Percentiles rank a stretch among this genome's conserved stretches.
Evolutionary conservation across 805 yeast genomes (phyloP).

Genomic region (Starmerella vaccinii): DNA sequence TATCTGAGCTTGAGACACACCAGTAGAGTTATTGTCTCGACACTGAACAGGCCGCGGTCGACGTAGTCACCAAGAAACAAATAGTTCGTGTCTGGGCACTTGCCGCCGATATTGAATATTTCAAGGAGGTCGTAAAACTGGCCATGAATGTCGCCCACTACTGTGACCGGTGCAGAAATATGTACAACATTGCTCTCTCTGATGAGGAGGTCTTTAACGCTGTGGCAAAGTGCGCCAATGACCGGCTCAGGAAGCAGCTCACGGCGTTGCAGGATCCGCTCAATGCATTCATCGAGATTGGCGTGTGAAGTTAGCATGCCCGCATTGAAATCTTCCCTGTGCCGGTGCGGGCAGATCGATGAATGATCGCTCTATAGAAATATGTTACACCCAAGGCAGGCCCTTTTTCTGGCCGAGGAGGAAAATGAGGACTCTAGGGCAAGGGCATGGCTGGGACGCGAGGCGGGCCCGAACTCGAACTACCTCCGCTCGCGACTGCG

Average conservation of each 20-base stretch:
- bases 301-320: constrained; percentile 18
- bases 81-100: constrained; percentile 87
- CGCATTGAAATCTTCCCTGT: background rate
- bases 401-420: too few relatives aligned
- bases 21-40: constrained; percentile 80
- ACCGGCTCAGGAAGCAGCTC: constrained; percentile 63
- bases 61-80: constrained; percentile 92
- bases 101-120: constrained; percentile 87
- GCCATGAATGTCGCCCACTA: constrained; percentile 96
- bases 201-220: constrained; percentile 69
- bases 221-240: constrained; percentile 62
- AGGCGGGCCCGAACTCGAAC: too few relatives aligned
- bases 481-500: too few relatives aligned
- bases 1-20: constrained; percentile 77
- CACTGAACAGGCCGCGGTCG: constrained; percentile 86
- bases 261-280: constrained; percentile 45
- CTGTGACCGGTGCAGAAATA: constrained; percentile 75
- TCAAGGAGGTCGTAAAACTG: constrained; percentile 91
- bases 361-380: background rate
- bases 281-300: constrained; percentile 60
- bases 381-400: background rate
- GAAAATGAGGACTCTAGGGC: too few relatives aligned
- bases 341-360: background rate
- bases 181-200: constrained; percentile 80
- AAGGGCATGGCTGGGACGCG: too few relatives aligned